Conservation (phyloP, 306 rosid genomes). For the Sophora flavescens region DNA sequence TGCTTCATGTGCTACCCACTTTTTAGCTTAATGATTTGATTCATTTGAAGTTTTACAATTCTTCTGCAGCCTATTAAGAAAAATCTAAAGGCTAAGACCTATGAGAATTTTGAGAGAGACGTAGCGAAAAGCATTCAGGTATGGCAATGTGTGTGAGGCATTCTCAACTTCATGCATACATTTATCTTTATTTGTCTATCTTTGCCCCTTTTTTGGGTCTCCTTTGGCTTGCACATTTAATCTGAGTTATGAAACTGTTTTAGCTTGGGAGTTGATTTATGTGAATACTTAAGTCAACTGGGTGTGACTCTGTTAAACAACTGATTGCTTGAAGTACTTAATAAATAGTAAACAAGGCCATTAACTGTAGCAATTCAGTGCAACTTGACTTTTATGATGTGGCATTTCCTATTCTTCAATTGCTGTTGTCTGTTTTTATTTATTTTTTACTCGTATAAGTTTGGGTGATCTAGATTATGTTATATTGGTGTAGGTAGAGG, state of each 20-base stretch:
- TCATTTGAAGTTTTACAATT: background rate
- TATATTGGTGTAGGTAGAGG: background rate
- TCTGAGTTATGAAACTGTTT: conserved; percentile 6
- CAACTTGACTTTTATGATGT: background rate
- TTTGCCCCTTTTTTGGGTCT: background rate
- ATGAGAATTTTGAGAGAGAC: conserved; percentile 73
- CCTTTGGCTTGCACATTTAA: background rate
- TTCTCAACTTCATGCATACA: conserved; percentile 9
- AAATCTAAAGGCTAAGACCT: conserved; percentile 70
- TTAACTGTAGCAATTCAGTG: background rate
- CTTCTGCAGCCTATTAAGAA: conserved; percentile 77
- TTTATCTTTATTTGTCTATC: background rate
- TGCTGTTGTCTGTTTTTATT: background rate
- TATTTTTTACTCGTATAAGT: background rate
- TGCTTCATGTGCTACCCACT: background rate
- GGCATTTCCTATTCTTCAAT: background rate
- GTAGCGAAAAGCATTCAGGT: conserved; percentile 69
- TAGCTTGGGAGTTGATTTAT: background rate
- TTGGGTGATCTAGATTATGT: background rate
- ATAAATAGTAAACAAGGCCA: background rate
- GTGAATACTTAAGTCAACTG: background rate
- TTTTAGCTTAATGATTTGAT: conserved; percentile 1
- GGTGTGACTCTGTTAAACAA: background rate
- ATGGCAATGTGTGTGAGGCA: conserved; percentile 12
- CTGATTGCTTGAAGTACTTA: conserved; percentile 2